A percentile compares a stretch with the other conserved stretches of the same genome.
phyloP scores from a whole-genome alignment of 2,329 filamentous ascomycete species.

The Fusarium annulatum region DNA sequence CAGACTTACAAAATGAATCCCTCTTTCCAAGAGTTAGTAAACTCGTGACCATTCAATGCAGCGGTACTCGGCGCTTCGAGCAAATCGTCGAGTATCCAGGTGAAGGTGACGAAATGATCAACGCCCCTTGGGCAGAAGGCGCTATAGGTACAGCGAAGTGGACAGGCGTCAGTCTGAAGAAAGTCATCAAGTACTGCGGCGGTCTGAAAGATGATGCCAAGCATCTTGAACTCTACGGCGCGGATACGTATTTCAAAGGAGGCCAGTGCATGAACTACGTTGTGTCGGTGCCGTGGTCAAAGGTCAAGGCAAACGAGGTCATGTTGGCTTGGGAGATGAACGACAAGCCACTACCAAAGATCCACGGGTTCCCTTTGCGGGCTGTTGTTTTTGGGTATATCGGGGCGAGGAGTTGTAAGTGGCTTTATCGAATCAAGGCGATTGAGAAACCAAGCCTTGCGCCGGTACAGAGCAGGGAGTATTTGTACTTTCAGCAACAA shows the following conservation, averaged over 20 bases:
- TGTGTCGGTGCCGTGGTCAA: conserved; percentile 74
- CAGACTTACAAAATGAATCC: conserved; percentile 69
- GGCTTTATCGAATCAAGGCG: conserved; percentile 71
- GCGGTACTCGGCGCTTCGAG: conserved; percentile 74
- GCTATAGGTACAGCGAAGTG: conserved; percentile 74
- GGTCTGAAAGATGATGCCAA: conserved; percentile 64
- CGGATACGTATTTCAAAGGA: conserved; percentile 79
- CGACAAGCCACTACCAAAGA: conserved; percentile 69
- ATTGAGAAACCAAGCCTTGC: conserved; percentile 66
- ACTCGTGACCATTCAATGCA: conserved; percentile 73
- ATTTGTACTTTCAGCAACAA: conserved; percentile 76
- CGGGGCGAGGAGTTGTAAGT: conserved; percentile 71
- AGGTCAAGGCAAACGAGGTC: conserved; percentile 74
- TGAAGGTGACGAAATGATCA: conserved; percentile 71
- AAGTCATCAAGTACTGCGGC: conserved; percentile 76
- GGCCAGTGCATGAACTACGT: conserved; percentile 73
- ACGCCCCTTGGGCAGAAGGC: conserved; percentile 70
- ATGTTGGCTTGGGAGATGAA: conserved; percentile 80
- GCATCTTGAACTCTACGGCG: conserved; percentile 75
- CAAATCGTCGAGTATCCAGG: conserved; percentile 74
- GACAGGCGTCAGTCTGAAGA: conserved; percentile 73
- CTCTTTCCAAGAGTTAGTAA: conserved; percentile 69
- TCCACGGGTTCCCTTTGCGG: conserved; percentile 74
- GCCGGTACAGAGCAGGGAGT: conserved; percentile 73
- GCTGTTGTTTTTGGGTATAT: conserved; percentile 74